These are phyloP conservation scores for Xylaria acuta DNA, from an alignment of 495 filamentous ascomycete genomes.

Conservation along the genomic window DNA sequence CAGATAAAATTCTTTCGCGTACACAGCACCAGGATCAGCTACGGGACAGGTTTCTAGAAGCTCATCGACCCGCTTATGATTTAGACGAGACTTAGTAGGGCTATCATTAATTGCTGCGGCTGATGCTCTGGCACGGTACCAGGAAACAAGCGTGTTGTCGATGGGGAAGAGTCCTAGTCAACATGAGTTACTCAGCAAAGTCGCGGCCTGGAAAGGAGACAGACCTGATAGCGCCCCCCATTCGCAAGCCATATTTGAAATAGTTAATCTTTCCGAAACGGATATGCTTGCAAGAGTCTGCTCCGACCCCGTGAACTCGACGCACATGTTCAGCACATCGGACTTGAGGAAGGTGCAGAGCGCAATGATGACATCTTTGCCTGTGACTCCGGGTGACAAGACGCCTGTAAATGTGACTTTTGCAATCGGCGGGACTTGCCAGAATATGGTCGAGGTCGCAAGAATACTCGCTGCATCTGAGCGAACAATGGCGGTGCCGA, in stretches of 20 bases:
- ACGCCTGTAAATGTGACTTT: conserved; percentile 78
- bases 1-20: conserved; percentile 79
- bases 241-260: conserved; percentile 95
- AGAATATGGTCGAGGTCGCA: conserved; percentile 85
- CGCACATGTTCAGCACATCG: conserved; percentile 89
- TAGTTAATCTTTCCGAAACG: conserved; percentile 80
- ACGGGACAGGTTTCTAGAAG: conserved; percentile 68
- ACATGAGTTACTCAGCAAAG: neutral
- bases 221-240: conserved; percentile 82
- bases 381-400: conserved; percentile 82
- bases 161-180: conserved; percentile 72
- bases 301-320: conserved; percentile 85
- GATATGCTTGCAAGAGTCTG: conserved; percentile 77
- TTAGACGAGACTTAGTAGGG: conserved; percentile 60
- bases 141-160: conserved; percentile 72
- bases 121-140: conserved; percentile 80
- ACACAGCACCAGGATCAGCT: conserved; percentile 79
- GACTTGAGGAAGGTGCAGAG: conserved; percentile 87
- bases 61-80: conserved; percentile 72
- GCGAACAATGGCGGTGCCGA: conserved; percentile 74
- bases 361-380: conserved; percentile 94
- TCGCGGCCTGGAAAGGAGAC: neutral
- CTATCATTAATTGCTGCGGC: conserved; percentile 57
- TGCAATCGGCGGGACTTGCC: conserved; percentile 86
- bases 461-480: conserved; percentile 89